Evolutionary conservation across 495 filamentous ascomycete genomes (phyloP), one percentile per base, ranked within the genome.

Genomic region (Penicillium herquei): DNA sequence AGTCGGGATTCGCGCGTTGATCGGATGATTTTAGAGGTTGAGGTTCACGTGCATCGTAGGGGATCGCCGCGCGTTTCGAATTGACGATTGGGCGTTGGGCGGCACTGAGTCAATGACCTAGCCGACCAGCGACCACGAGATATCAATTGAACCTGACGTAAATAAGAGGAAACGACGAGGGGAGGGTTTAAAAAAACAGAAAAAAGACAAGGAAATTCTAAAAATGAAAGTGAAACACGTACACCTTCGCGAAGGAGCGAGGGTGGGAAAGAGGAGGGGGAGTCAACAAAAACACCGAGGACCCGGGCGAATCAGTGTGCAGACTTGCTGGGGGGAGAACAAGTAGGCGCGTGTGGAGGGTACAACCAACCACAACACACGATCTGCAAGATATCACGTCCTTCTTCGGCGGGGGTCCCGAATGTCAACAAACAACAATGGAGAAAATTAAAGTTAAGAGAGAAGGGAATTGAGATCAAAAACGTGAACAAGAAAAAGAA

Each of bases 51-150:
- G 57, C 74, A 77, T 77, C 50, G 60, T 74, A 64, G 59, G 59
- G 47, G 50, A 58, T 39, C 49, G 34, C 33, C 16, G 35, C 17
- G 49, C 16, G 49, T 37, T 14, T 43, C 45, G 48, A 35, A 26
- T 26, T 1, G 21, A 26, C 1, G 21, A 49, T 43, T 51, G 16
- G 30, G 49, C 40, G 48, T 14, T 32, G 50, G 48, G 41, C 55
- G 48, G 61, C 52, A 30, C 45, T 18, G 43, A 51, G n/a, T 41
- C 51, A 49, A 55, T 35, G n/a, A 49, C 21, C 51, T 52, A 71
- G 73, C 70, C 68, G 67, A 64, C 68, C 70, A 68, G 73, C 70
- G 71, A 74, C 70, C 60, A 55, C 48, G 49, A 17, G 49, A 63
- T 54, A 52, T 50, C 33, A 42, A 37, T 21, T 39, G 54, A 33